phyloP scores from a whole-genome alignment of 2,329 filamentous ascomycete species.

The Fusarium dimerum region DNA sequence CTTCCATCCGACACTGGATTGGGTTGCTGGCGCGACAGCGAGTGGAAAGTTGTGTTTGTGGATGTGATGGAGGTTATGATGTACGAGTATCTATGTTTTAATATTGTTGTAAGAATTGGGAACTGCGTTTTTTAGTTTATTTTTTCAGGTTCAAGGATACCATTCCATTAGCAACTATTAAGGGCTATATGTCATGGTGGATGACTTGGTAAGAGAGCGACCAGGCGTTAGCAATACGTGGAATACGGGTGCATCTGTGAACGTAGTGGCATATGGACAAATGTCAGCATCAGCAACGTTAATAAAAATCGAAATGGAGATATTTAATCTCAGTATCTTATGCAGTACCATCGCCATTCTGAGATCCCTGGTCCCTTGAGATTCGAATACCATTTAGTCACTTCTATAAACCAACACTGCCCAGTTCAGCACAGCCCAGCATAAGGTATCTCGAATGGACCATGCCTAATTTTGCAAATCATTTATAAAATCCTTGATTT shows the following conservation, averaged over 20 bases:
- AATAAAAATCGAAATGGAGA: too few species aligned
- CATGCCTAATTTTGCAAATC: background rate
- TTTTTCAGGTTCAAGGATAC: background rate
- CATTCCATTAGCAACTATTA: too few species aligned
- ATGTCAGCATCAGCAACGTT: too few species aligned
- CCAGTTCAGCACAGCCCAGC: background rate
- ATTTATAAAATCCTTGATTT: background rate
- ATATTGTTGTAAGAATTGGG: background rate
- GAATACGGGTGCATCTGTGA: too few species aligned
- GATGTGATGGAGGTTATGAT: slow-evolving; percentile 55
- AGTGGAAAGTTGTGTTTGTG: slow-evolving; percentile 93
- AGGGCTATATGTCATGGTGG: too few species aligned
- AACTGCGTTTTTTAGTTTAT: background rate
- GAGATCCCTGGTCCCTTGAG: too few species aligned
- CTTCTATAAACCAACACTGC: background rate
- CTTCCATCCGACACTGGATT: slow-evolving; percentile 84
- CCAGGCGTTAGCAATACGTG: too few species aligned
- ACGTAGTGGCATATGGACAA: too few species aligned
- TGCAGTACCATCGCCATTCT: too few species aligned
- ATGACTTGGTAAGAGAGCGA: too few species aligned
- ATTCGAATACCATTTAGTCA: background rate
- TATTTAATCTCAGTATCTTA: too few species aligned
- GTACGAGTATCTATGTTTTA: background rate
- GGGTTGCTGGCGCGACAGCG: slow-evolving; percentile 89
- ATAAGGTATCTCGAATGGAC: background rate